Evolutionary conservation across 768 basidiomycete species (phyloP).

Genomic region (Butyriboletus loyo): DNA sequence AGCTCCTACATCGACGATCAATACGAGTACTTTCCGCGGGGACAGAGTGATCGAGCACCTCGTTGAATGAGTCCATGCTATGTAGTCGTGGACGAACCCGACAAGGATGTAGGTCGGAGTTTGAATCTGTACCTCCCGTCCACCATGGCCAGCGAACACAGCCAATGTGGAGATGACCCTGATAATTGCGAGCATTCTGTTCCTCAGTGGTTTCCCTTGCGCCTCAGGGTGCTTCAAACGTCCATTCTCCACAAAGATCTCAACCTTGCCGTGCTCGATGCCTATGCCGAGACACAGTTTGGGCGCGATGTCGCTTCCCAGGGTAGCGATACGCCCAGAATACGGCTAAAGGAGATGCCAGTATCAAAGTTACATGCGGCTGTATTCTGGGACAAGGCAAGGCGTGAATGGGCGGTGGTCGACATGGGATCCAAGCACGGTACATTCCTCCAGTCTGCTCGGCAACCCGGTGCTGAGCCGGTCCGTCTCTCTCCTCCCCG

Average conservation of each 20-base stretch:
- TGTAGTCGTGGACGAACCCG: not conserved
- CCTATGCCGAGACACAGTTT: slow-evolving; percentile 64
- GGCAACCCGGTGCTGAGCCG: slow-evolving; percentile 27
- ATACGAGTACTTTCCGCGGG: not conserved
- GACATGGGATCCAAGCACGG: slow-evolving; percentile 89
- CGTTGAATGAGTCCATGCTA: slow-evolving; percentile 49
- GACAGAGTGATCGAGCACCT: slow-evolving; percentile 28
- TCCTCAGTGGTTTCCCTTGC: slow-evolving; percentile 38
- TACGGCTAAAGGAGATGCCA: slow-evolving; percentile 80
- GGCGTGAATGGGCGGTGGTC: slow-evolving; percentile 66
- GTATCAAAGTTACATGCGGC: slow-evolving; percentile 82
- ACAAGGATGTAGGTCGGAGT: slow-evolving; percentile 18
- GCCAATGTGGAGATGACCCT: slow-evolving; percentile 38
- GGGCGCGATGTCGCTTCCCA: slow-evolving; percentile 62
- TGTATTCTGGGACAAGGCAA: slow-evolving; percentile 61
- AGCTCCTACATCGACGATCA: slow-evolving; percentile 41
- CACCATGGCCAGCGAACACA: slow-evolving; percentile 15
- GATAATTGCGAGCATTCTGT: slow-evolving; percentile 37
- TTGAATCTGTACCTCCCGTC: slow-evolving; percentile 10
- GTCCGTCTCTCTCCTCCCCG: slow-evolving; percentile 61
- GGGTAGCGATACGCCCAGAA: slow-evolving; percentile 53
- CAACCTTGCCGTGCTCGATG: slow-evolving; percentile 60
- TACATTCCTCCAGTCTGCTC: slow-evolving; percentile 52
- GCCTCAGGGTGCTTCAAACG: slow-evolving; percentile 37
- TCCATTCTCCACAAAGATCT: slow-evolving; percentile 49